Evolutionary conservation across 1,284 basidiomycete species (phyloP).

Genomic region (Rhodotorula sp.): DNA sequence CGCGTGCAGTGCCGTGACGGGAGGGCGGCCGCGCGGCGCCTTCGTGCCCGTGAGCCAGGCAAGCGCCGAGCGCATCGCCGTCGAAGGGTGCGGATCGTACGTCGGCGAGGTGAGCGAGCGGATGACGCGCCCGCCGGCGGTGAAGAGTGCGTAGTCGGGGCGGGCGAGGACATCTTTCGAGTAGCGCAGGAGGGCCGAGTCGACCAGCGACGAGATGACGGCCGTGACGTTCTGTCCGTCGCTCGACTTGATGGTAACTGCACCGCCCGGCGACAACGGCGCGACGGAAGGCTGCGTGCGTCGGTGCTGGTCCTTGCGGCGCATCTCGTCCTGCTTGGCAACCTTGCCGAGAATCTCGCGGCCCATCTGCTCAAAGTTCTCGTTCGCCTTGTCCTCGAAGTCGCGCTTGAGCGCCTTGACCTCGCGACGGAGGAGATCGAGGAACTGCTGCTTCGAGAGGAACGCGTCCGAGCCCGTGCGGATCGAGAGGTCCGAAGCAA

Average conservation of each 20-base stretch:
- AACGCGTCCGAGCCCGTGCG: constrained; percentile 44
- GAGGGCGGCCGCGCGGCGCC: constrained; percentile 68
- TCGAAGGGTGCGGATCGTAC: constrained; percentile 62
- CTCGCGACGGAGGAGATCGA: constrained; percentile 48
- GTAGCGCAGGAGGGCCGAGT: constrained; percentile 59
- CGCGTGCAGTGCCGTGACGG: constrained; percentile 80
- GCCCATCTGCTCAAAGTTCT: constrained; percentile 46
- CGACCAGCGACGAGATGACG: constrained; percentile 38
- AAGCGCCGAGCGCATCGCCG: constrained; percentile 27
- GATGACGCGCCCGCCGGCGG: constrained; percentile 76
- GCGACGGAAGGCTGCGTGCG: constrained; percentile 7
- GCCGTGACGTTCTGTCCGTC: constrained; percentile 37
- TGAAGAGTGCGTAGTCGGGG: constrained; percentile 82
- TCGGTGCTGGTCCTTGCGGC: constrained; percentile 24
- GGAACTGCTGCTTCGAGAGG: constrained; percentile 46
- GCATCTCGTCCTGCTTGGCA: constrained; percentile 55
- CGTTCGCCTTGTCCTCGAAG: constrained; percentile 47
- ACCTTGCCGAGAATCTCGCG: constrained; percentile 44
- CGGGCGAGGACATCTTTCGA: constrained; percentile 77
- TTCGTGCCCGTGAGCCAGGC: constrained; percentile 36
- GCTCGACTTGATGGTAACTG: constrained; percentile 23
- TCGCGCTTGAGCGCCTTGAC: constrained; percentile 47
- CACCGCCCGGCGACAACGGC: background rate
- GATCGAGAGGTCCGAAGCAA: constrained; percentile 47
- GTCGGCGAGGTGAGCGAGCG: constrained; percentile 78